Percentiles rank a stretch among this genome's conserved stretches.
These are phyloP conservation scores for Phytophthora chlamydospora DNA, from an alignment of 352 stramenopile species.

Conservation along the genomic window DNA sequence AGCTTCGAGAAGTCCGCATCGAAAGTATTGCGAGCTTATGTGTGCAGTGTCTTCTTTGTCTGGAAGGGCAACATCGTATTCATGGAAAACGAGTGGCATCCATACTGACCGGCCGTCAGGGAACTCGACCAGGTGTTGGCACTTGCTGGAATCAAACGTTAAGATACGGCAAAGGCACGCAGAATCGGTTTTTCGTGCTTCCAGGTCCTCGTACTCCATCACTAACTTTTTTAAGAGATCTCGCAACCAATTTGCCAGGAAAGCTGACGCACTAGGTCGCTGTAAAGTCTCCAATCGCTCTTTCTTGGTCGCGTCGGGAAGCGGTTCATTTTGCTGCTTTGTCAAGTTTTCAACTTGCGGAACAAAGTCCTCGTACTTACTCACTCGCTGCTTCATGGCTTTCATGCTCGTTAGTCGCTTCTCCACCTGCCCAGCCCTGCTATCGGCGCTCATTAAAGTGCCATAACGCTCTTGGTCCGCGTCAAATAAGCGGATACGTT, in stretches of 20 bases:
- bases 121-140: slow-evolving; percentile 60
- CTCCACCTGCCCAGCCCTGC: not conserved
- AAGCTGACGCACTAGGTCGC: slow-evolving; percentile 4
- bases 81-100: slow-evolving; percentile 41
- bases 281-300: not conserved
- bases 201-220: not conserved
- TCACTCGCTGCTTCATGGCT: slow-evolving; percentile 23
- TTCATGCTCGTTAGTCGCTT: slow-evolving; percentile 11
- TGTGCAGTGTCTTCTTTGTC: not conserved
- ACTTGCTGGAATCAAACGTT: slow-evolving; percentile 39
- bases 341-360: not conserved
- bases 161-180: slow-evolving; percentile 46
- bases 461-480: not conserved
- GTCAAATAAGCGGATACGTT: slow-evolving; percentile 60
- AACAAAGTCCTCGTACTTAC: slow-evolving; percentile 15
- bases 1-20: slow-evolving; percentile 18
- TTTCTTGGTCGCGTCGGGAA: too few relatives aligned
- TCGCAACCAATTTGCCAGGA: slow-evolving; percentile 30
- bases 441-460: slow-evolving; percentile 33
- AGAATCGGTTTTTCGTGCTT: slow-evolving; percentile 16
- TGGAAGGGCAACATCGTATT: slow-evolving; percentile 51
- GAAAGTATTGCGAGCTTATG: slow-evolving; percentile 9
- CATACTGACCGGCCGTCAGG: slow-evolving; percentile 55
- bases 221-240: slow-evolving; percentile 10
- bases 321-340: not conserved